Conservation (phyloP, 1,284 basidiomycete genomes). For the Testicularia cyperi region DNA sequence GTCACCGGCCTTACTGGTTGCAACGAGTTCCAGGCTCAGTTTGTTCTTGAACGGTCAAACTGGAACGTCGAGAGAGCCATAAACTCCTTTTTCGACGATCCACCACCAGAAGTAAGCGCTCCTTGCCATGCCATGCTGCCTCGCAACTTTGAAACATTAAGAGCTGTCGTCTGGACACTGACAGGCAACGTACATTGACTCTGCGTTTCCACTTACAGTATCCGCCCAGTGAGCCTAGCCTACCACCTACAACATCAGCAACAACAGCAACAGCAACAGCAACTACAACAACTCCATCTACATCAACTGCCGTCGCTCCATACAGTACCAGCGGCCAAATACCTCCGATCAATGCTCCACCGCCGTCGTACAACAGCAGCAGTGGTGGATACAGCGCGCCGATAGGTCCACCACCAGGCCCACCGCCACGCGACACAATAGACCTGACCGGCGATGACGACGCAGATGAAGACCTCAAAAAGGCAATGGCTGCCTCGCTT, state of each 20-base stretch:
- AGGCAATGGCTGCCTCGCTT: slow-evolving; percentile 32
- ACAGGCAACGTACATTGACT: no score
- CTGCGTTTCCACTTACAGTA: no score
- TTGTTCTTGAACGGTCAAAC: slow-evolving; percentile 20
- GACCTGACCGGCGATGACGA: slow-evolving; percentile 32
- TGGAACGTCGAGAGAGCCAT: slow-evolving; percentile 27
- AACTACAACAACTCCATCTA: slow-evolving; percentile 1
- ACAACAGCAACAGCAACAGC: no score
- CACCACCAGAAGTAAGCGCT: slow-evolving; percentile 29
- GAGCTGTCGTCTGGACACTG: no score
- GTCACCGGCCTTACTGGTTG: slow-evolving; percentile 30
- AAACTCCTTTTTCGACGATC: slow-evolving; percentile 34
- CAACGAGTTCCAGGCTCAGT: slow-evolving; percentile 16
- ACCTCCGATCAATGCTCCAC: no score
- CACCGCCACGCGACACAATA: slow-evolving; percentile 19
- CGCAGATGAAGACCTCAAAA: slow-evolving; percentile 25
- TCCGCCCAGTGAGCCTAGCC: neutral
- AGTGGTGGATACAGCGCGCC: no score
- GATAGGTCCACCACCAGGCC: slow-evolving; percentile 17
- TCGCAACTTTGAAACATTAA: no score
- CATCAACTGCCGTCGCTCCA: slow-evolving; percentile 11
- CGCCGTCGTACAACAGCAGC: no score
- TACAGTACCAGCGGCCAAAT: no score
- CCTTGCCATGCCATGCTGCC: no score
- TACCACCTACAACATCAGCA: slow-evolving; percentile 2